Conservation (phyloP, 805 yeast species). For the Trichomonascus vanleenenianus region DNA sequence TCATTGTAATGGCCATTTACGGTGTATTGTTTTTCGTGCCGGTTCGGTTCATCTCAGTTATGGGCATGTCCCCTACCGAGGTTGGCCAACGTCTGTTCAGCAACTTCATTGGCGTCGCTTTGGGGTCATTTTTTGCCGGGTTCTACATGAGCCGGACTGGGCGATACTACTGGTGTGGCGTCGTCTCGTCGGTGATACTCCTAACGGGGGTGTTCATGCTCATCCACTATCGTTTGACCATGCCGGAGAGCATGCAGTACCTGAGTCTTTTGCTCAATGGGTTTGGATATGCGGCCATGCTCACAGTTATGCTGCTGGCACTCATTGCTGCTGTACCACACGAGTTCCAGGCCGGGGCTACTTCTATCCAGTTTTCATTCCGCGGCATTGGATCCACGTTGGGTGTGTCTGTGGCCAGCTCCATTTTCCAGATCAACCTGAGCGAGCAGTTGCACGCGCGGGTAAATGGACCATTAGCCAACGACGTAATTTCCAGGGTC, state of each 20-base stretch:
- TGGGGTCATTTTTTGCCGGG: constrained; percentile 64
- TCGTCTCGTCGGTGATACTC: constrained; percentile 36
- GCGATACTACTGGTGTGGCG: constrained; percentile 44
- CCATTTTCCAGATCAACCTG: constrained; percentile 52
- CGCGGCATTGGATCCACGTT: constrained; percentile 78
- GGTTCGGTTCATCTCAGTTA: constrained; percentile 50
- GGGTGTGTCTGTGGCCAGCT: constrained; percentile 65
- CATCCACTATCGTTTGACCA: constrained; percentile 17
- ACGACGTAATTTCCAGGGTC: constrained; percentile 33
- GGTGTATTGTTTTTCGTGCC: constrained; percentile 65
- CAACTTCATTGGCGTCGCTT: constrained; percentile 59
- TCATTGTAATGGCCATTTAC: constrained; percentile 60
- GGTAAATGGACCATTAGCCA: constrained; percentile 23
- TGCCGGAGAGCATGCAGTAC: constrained; percentile 32
- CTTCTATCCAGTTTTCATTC: constrained; percentile 84
- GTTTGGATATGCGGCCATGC: constrained; percentile 54
- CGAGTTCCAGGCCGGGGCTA: constrained; percentile 71
- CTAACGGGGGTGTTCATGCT: constrained; percentile 41
- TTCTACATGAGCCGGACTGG: constrained; percentile 61
- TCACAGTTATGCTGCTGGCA: constrained; percentile 67
- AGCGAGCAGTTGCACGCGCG: constrained; percentile 21
- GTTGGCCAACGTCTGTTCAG: constrained; percentile 44
- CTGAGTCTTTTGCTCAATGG: constrained; percentile 47
- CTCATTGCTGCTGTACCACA: constrained; percentile 68
- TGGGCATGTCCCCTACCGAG: constrained; percentile 44